Base-by-base conservation (phyloP, 352 stramenopile genomes). In the Globisporangium cystogenes region DNA sequence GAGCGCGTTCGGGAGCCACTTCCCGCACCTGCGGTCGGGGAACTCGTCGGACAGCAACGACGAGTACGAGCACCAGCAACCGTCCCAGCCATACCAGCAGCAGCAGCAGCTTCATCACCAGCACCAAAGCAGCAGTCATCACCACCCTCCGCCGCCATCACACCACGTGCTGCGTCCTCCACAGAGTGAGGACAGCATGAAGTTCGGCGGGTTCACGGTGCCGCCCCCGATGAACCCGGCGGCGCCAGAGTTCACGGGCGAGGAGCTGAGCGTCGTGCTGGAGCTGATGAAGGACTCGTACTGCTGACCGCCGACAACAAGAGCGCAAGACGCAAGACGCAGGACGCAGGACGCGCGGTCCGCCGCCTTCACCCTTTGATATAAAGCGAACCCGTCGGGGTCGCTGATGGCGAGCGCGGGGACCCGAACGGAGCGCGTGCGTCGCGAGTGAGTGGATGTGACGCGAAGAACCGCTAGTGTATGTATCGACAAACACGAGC, bases 251-350 rank as follows among this genome's bases (percentile, higher is more conserved):
- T 86, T 90, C 46, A 88, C 76, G 12, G 77, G 76, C n/a, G 80
- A 88, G 62, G 79, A 90, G 55, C 73, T 90, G 11, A 90, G 65
- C 45, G 80, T 85, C 36, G 80, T 90, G 52, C 43, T 90, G 48
- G 76, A 90, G 48, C 74, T 90, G 48, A 90, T 90, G 79, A 88
- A 90, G 59, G 78, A 87, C 46, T 74, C 77, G 48, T 89, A 73
- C 66, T 77, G 54, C 41, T 68, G 52, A 56, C 21, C 10, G 23
- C n/a, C n/a, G n/a, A n/a, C n/a, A n/a, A n/a, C n/a, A n/a, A n/a
- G n/a, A n/a, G n/a, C n/a, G n/a, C n/a, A n/a, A n/a, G n/a, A n/a
- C n/a, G n/a, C n/a, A n/a, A n/a, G n/a, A n/a, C n/a, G n/a, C n/a
- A n/a, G n/a, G n/a, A n/a, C n/a, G n/a, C n/a, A n/a, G n/a, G n/a